Evolutionary conservation across 768 basidiomycete species (phyloP).

Genomic region (Mycena venus): DNA sequence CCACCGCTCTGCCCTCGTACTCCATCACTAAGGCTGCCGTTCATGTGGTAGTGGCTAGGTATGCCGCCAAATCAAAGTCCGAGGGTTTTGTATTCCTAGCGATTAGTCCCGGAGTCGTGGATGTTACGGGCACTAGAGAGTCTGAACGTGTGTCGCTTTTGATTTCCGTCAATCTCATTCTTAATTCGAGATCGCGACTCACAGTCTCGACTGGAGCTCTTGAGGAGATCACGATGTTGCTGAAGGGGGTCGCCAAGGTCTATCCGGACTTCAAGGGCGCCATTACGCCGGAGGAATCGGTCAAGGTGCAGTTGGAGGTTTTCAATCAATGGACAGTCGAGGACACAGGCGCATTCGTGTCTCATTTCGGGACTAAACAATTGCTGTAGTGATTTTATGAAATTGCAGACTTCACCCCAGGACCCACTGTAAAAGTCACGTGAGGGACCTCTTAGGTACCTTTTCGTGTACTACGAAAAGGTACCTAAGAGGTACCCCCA

Average conservation of each 20-base stretch:
- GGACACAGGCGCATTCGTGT: slow-evolving; percentile 23
- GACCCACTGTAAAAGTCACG: too few species aligned
- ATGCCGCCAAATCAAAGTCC: slow-evolving; percentile 44
- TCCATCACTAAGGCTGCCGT: slow-evolving; percentile 52
- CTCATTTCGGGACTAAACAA: slow-evolving; percentile 28
- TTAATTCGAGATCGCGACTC: background rate
- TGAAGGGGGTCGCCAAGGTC: background rate
- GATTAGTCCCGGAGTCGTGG: slow-evolving; percentile 53
- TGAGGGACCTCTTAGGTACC: too few species aligned
- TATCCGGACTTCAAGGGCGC: slow-evolving; percentile 14
- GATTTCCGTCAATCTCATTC: background rate
- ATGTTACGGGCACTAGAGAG: slow-evolving; percentile 33
- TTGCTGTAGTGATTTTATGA: slow-evolving; percentile 10
- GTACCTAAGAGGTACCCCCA: too few species aligned
- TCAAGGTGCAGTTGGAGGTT: slow-evolving; percentile 14
- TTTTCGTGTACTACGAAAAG: too few species aligned
- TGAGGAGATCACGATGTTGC: background rate
- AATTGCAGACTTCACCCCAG: too few species aligned
- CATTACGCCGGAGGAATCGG: slow-evolving; percentile 12
- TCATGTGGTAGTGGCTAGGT: slow-evolving; percentile 53
- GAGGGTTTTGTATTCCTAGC: slow-evolving; percentile 53
- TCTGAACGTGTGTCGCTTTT: background rate
- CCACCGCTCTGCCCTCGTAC: slow-evolving; percentile 39
- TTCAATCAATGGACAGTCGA: slow-evolving; percentile 13
- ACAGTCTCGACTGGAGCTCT: background rate